Evolutionary conservation across 495 filamentous ascomycete species (phyloP).

Genomic region (Podospora australis): DNA sequence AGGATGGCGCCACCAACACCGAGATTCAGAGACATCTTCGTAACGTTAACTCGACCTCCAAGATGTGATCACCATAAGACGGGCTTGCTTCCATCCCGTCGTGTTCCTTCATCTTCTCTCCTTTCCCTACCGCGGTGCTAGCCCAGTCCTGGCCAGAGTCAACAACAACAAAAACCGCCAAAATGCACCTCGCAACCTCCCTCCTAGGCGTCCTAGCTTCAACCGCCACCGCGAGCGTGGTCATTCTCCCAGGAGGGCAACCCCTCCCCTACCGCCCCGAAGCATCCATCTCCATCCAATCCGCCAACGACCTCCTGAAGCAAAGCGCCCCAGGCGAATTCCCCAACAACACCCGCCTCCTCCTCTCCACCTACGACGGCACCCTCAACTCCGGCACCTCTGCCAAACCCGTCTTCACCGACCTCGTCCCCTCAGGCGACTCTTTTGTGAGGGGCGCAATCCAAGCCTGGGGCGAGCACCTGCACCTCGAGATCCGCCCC

Average conservation of each 20-base stretch:
- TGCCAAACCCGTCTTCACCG: conserved; percentile 7
- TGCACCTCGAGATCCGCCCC: conserved; percentile 46
- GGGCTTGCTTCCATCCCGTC: background rate
- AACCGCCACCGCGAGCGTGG: background rate
- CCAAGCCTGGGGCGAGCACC: conserved; percentile 46
- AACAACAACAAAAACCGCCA: background rate
- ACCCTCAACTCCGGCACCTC: conserved; percentile 6
- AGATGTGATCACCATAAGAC: background rate
- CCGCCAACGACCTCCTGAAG: conserved; percentile 5
- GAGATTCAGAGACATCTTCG: background rate
- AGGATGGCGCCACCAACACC: too few species aligned
- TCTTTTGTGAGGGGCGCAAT: conserved; percentile 45
- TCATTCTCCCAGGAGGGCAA: background rate
- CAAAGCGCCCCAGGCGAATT: conserved; percentile 1
- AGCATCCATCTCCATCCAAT: background rate
- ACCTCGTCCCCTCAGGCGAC: conserved; percentile 23
- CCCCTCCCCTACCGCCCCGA: conserved; percentile 1
- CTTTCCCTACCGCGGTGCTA: background rate
- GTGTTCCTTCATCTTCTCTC: background rate
- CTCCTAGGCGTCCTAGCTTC: background rate
- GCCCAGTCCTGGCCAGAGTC: too few species aligned
- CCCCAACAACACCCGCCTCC: conserved; percentile 1
- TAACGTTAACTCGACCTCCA: background rate
- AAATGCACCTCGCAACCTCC: background rate
- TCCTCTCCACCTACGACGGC: conserved; percentile 6